phyloP scores from a whole-genome alignment of 2,329 filamentous ascomycete species.

The Raffaelea albimanens region DNA sequence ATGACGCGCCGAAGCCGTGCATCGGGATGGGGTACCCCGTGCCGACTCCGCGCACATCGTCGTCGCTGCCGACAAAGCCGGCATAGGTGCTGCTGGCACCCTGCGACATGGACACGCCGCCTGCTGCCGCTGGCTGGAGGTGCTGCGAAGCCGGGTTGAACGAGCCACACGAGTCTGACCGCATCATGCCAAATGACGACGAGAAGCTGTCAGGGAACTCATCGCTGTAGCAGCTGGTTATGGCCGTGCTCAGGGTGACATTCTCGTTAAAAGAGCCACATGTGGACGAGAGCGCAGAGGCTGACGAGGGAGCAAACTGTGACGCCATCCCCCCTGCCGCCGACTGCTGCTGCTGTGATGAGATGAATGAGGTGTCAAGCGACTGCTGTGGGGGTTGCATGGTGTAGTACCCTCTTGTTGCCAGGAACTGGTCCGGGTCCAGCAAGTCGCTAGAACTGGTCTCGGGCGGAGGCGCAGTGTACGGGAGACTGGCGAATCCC shows the following conservation, averaged over 20 bases:
- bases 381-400: too few relatives aligned
- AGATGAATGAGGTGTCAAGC: too few relatives aligned
- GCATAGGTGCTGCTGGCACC: not conserved
- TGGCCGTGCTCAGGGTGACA: constrained; percentile 21
- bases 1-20: not conserved
- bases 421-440: too few relatives aligned
- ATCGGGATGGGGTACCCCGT: constrained; percentile 23
- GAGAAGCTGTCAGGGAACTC: constrained; percentile 20
- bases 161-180: constrained; percentile 23
- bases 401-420: too few relatives aligned
- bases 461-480: not conserved
- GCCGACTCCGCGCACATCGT: constrained; percentile 27
- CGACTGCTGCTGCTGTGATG: too few relatives aligned
- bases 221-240: constrained; percentile 23
- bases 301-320: constrained; percentile 1
- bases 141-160: constrained; percentile 1
- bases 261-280: constrained; percentile 27
- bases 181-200: constrained; percentile 19
- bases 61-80: constrained; percentile 7
- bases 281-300: constrained; percentile 18
- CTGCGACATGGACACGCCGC: not conserved
- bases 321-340: too few relatives aligned
- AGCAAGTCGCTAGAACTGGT: too few relatives aligned
- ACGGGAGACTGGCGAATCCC: too few relatives aligned
- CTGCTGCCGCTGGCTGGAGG: not conserved